Evolutionary conservation across 2,329 filamentous ascomycete species (phyloP).

Genomic region (Colletotrichum sp.): DNA sequence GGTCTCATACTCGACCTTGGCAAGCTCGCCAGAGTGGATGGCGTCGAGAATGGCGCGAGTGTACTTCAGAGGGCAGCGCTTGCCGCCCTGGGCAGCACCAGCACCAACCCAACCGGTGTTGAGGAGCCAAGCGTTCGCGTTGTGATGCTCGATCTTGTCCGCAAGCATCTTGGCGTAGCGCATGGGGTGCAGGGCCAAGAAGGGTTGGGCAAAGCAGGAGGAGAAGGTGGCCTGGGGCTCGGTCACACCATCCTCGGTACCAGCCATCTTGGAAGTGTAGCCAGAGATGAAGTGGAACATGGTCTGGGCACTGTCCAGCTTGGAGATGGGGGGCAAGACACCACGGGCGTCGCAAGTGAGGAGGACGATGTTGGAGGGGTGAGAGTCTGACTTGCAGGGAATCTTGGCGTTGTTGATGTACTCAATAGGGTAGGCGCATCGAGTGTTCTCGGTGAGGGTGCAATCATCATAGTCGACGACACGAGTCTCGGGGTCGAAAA

Average conservation of each 20-base stretch:
- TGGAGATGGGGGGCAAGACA: conserved; percentile 96
- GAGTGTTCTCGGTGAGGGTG: conserved; percentile 97
- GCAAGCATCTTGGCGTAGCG: conserved; percentile 98
- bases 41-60: conserved; percentile 97
- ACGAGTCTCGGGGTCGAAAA: conserved; percentile 91
- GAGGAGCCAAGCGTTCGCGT: conserved; percentile 96
- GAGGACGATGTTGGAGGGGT: conserved; percentile 96
- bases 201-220: conserved; percentile 98
- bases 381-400: conserved; percentile 84
- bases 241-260: conserved; percentile 94
- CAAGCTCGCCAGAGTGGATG: conserved; percentile 96
- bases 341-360: conserved; percentile 97
- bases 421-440: conserved; percentile 98
- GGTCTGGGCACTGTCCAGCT: conserved; percentile 91
- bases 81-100: conserved; percentile 87
- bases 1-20: conserved; percentile 89
- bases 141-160: conserved; percentile 95
- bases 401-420: conserved; percentile 99
- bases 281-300: conserved; percentile 99
- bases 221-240: conserved; percentile 99
- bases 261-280: conserved; percentile 99
- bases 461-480: conserved; percentile 94
- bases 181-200: conserved; percentile 99
- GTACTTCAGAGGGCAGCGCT: conserved; percentile 98
- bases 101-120: conserved; percentile 98